Base-by-base conservation (phyloP, 345 rosid genomes). In the Luvunga scandens region DNA sequence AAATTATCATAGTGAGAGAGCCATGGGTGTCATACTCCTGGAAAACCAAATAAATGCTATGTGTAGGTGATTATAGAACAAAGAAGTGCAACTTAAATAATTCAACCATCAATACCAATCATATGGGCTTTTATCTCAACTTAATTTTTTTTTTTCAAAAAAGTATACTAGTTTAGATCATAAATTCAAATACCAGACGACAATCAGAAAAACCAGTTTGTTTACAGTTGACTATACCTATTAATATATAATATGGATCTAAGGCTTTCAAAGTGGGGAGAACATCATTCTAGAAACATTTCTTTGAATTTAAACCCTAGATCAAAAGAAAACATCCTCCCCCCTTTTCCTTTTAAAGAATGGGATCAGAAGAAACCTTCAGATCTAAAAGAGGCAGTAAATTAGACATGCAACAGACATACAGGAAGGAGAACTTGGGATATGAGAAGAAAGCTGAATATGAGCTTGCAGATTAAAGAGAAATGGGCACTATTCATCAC, bases 391-490 rank as follows among this genome's bases (percentile, higher is more conserved):
- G 45, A 28, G 61, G 24, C 22, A 16, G 30, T 53, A 66, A 33
- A 34, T 12, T 28, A 50, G 63, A 10, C 27, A 7, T 22, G 27
- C n/a, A 7, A 42, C 34, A 34, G 48, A 24, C 28, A 57, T 18
- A 72, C 13, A 28, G 59, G 45, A 74, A 60, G 38, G 73, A n/a
- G 22, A 13, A n/a, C 56, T 75, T 19, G 2, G 60, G 59, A 69
- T 31, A 55, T 28, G 72, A 53, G 65, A 76, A 45, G 27, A 53
- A 45, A 25, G 55, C 2, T 24, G 56, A 73, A 22, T 27, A 48
- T 22, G 33, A 22, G 75, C 73, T 77, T 30, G 69, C 67, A 63
- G 38, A 73, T 36, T 75, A 60, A 28, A 30, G 62, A 70, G 27
- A 64, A 30, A 42, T 27, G 30, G 55, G 59, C 8, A 62, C 42